A percentile compares a stretch with the other conserved stretches of the same genome.
These are phyloP conservation scores for Sporothrix brunneoviolacea DNA, from an alignment of 2,329 filamentous ascomycete species.

Conservation along the genomic window DNA sequence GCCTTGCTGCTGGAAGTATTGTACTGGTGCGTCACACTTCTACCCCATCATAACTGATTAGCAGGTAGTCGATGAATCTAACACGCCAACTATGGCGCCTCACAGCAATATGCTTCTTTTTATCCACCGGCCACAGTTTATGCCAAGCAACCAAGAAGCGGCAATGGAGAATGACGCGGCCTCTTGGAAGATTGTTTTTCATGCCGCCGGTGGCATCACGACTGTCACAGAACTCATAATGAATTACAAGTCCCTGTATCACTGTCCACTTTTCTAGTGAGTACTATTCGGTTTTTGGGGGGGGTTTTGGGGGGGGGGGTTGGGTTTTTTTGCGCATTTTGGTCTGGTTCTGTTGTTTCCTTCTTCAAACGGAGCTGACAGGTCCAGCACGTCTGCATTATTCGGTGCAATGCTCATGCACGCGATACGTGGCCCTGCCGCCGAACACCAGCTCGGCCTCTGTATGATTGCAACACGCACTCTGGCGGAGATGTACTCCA, in stretches of 20 bases:
- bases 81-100: no score
- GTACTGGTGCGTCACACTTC: not conserved
- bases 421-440: not conserved
- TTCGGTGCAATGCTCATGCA: slow-evolving; percentile 7
- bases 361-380: not conserved
- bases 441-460: not conserved
- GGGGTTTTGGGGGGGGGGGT: no score
- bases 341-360: no score
- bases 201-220: not conserved
- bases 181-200: slow-evolving; percentile 1
- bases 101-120: not conserved
- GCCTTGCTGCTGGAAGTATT: not conserved
- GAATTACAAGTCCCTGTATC: slow-evolving; percentile 1
- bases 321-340: no score
- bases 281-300: not conserved
- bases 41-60: no score
- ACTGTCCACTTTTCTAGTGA: slow-evolving; percentile 1
- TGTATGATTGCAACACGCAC: not conserved
- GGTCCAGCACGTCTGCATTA: not conserved
- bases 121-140: not conserved
- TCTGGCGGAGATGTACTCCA: not conserved
- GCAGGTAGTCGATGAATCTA: no score
- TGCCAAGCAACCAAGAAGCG: not conserved
- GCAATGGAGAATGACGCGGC: not conserved
- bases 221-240: not conserved